phyloP scores from a whole-genome alignment of 495 filamentous ascomycete genomes.

The Bombardia bombarda region DNA sequence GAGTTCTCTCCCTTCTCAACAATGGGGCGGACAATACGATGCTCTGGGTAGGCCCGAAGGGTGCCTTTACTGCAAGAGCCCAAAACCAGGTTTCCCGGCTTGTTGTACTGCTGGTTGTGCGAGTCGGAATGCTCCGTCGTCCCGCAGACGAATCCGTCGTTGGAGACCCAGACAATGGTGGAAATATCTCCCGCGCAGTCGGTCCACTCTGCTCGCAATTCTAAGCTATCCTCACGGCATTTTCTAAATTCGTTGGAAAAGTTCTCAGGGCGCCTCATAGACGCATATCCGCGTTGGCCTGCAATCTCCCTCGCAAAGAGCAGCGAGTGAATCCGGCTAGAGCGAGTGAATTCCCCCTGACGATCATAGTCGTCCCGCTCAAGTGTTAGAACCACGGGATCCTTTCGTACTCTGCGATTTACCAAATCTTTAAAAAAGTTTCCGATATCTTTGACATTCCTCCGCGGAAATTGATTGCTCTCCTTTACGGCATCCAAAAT shows the following conservation, averaged over 20 bases:
- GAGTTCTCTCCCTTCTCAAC: conserved; percentile 45
- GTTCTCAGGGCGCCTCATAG: conserved; percentile 22
- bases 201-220: conserved; percentile 39
- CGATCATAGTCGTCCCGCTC: conserved; percentile 17
- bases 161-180: conserved; percentile 47
- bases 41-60: conserved; percentile 61
- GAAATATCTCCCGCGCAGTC: conserved; percentile 53
- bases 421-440: conserved; percentile 28
- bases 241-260: conserved; percentile 32
- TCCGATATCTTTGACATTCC: conserved; percentile 18
- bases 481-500: conserved; percentile 2
- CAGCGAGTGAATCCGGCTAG: conserved; percentile 21
- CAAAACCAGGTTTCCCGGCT: conserved; percentile 65
- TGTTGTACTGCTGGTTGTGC: conserved; percentile 78
- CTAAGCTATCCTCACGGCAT: conserved; percentile 36
- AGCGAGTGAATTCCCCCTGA: conserved; percentile 17
- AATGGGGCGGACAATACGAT: conserved; percentile 52
- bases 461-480: conserved; percentile 2
- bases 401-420: conserved; percentile 4
- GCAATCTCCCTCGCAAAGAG: conserved; percentile 33
- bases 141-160: conserved; percentile 50
- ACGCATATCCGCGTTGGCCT: conserved; percentile 23
- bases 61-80: conserved; percentile 50
- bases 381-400: conserved; percentile 17
- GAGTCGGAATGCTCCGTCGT: conserved; percentile 67